Evolutionary conservation across 2,329 filamentous ascomycete species (phyloP).

Genomic region (Daldinia eschscholtzii): DNA sequence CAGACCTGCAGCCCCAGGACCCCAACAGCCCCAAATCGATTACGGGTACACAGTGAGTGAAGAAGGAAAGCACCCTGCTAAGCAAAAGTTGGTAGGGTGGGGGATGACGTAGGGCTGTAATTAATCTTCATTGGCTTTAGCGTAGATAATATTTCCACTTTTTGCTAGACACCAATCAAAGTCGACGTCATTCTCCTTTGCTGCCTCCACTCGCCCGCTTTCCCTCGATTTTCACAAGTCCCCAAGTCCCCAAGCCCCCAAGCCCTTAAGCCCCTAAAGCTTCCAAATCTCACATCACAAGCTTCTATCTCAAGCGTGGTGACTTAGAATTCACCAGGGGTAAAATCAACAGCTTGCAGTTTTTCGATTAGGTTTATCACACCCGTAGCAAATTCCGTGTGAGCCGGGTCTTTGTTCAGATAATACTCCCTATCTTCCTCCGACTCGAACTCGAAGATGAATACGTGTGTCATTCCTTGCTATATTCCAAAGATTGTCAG

Average conservation of each 20-base stretch:
- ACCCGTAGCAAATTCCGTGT: slow-evolving; percentile 53
- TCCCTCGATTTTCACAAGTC: slow-evolving; percentile 59
- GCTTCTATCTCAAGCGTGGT: neutral
- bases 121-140: slow-evolving; percentile 37
- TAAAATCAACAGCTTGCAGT: slow-evolving; percentile 1
- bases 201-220: neutral
- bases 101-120: slow-evolving; percentile 44
- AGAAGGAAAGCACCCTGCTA: neutral
- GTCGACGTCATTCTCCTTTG: slow-evolving; percentile 25
- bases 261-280: neutral
- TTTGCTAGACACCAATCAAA: slow-evolving; percentile 22
- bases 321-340: neutral
- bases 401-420: slow-evolving; percentile 70
- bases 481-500: slow-evolving; percentile 44
- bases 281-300: neutral
- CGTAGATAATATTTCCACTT: slow-evolving; percentile 19
- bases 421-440: slow-evolving; percentile 76
- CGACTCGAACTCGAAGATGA: slow-evolving; percentile 74
- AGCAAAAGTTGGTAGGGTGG: slow-evolving; percentile 22
- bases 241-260: slow-evolving; percentile 61
- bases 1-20: neutral
- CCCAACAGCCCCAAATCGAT: neutral
- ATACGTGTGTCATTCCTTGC: slow-evolving; percentile 74
- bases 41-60: neutral
- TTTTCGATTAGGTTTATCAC: neutral